Conservation (phyloP, 371 early-diverging fungal genomes). For the Batkoa obscura region DNA sequence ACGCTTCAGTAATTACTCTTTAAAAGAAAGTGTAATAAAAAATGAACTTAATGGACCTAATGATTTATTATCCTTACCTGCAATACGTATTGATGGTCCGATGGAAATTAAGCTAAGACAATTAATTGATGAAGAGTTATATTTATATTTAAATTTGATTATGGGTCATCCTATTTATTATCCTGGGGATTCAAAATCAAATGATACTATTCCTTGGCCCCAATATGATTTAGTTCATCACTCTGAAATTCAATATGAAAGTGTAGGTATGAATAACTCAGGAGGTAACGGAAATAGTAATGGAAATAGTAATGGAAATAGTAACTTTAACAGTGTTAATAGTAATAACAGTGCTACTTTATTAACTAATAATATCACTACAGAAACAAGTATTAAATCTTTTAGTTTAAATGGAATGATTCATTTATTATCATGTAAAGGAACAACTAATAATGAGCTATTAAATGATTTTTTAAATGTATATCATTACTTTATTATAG, state of each 20-base stretch:
- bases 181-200: neutral
- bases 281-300: too few species aligned
- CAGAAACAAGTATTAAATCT: neutral
- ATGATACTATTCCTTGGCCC: neutral
- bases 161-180: neutral
- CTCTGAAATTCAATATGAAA: too few species aligned
- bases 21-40: too few species aligned
- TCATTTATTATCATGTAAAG: slow-evolving; percentile 5
- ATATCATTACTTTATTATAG: slow-evolving; percentile 32
- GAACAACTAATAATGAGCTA: slow-evolving; percentile 19
- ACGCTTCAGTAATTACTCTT: too few species aligned
- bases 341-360: too few species aligned
- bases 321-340: too few species aligned
- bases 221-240: neutral
- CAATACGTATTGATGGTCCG: neutral
- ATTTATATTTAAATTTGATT: neutral
- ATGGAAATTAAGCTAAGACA: neutral
- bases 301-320: too few species aligned
- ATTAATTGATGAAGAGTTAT: neutral
- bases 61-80: neutral
- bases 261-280: too few species aligned
- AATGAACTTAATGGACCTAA: too few species aligned
- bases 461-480: slow-evolving; percentile 28
- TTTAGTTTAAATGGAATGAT: slow-evolving; percentile 7
- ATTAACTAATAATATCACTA: neutral